Evolutionary conservation across 805 yeast genomes (phyloP), one percentile per base, ranked within the genome.

Genomic region (Kazachstania africana): DNA sequence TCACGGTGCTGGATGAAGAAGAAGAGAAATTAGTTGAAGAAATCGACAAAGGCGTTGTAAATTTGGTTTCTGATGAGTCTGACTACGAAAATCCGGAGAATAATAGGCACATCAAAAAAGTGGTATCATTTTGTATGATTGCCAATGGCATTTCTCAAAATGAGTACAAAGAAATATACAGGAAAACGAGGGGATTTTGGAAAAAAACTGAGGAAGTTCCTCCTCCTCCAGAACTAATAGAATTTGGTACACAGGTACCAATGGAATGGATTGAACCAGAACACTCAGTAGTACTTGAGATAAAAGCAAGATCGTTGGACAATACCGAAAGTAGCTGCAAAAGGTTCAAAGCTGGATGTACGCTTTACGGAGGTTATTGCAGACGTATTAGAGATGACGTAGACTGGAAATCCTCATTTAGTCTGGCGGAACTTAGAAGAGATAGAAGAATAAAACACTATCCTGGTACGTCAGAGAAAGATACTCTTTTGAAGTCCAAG

Each of bases 71-170:
- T 16, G 5, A 22, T 6, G 38, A 35, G 6, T n/a, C n/a, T n/a
- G n/a, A n/a, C n/a, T n/a, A n/a, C n/a, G 35, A 35, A 12, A 26
- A 17, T 15, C 17, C 21, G 5, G 13, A 22, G 9, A 32, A 26
- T 4, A 15, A n/a, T 14, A 27, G 6, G 12, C 30, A 27, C 10
- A 37, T 40, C 6, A 43, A 38, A 5, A 53, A 59, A 22, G 82
- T 73, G 47, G 57, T 70, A 33, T 71, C 88, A 12, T 78, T 88
- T 36, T 78, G 94, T 44, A 66, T 70, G 14, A 79, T 87, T 27
- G 88, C 94, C 1, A 84, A 87, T 47, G 97, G 97, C 1, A 72
- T 88, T 36, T 69, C 82, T 8, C 54, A 59, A 1, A 69, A 66
- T 2, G 87, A 79, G 35, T 77, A 68, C 37, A 66, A 68, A 20